Conservation (phyloP, 768 basidiomycete species). For the Pholiota microspora region DNA sequence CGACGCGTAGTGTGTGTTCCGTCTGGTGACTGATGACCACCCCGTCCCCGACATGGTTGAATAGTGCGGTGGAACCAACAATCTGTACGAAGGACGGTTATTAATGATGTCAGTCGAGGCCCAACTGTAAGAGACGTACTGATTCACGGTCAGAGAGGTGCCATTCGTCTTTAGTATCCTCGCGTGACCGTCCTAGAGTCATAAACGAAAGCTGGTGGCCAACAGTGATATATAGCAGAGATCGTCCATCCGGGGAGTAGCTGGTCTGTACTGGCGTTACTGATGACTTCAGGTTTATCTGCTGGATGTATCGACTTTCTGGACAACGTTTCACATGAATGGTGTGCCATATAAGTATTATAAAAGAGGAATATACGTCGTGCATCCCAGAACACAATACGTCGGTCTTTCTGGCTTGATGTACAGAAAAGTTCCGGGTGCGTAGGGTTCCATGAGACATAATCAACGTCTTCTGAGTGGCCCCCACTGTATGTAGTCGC, state of each 20-base stretch:
- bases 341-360: neutral
- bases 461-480: constrained; percentile 78
- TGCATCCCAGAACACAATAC: constrained; percentile 83
- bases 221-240: constrained; percentile 60
- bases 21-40: constrained; percentile 64
- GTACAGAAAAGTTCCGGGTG: constrained; percentile 83
- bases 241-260: constrained; percentile 72
- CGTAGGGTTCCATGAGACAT: constrained; percentile 82
- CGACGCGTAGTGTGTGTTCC: constrained; percentile 62
- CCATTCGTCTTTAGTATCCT: constrained; percentile 50
- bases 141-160: constrained; percentile 46
- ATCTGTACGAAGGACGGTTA: constrained; percentile 26
- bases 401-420: constrained; percentile 71
- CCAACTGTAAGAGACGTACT: constrained; percentile 26
- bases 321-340: constrained; percentile 7
- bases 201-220: constrained; percentile 63
- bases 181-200: constrained; percentile 49
- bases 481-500: constrained; percentile 67
- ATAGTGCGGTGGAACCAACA: constrained; percentile 65
- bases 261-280: constrained; percentile 53
- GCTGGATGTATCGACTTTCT: constrained; percentile 74
- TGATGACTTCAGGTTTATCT: constrained; percentile 53
- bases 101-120: neutral
- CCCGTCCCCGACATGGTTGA: constrained; percentile 74
- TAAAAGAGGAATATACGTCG: constrained; percentile 51